These are phyloP conservation scores for Neurospora sp. DNA, from an alignment of 495 filamentous ascomycete genomes.

Conservation along the genomic window DNA sequence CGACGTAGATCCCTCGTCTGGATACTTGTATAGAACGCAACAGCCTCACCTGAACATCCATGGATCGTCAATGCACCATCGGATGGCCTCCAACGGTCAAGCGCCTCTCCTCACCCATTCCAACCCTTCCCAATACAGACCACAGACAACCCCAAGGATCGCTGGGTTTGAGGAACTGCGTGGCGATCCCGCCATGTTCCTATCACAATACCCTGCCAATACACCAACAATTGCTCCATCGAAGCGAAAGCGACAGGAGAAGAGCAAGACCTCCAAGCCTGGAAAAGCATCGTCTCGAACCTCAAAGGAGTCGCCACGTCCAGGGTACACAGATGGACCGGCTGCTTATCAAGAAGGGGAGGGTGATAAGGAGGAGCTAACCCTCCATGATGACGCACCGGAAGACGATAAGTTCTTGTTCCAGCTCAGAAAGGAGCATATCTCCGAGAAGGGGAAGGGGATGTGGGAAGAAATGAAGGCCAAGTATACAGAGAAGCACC, in stretches of 20 bases:
- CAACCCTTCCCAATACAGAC: conserved; percentile 15
- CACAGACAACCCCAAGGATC: conserved; percentile 9
- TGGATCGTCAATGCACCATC: conserved; percentile 16
- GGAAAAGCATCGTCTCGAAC: conserved; percentile 12
- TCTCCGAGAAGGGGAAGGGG: conserved; percentile 38
- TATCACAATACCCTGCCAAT: conserved; percentile 15
- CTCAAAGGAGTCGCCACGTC: conserved; percentile 12
- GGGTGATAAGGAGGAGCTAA: conserved; percentile 16
- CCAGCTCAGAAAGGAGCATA: conserved; percentile 29
- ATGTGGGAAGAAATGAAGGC: conserved; percentile 42
- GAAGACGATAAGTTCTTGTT: conserved; percentile 37
- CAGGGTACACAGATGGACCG: conserved; percentile 3
- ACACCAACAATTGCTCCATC: conserved; percentile 12
- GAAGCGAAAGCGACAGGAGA: conserved; percentile 5
- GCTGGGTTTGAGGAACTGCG: conserved; percentile 21
- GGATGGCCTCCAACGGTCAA: conserved; percentile 12
- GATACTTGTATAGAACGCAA: conserved; percentile 6
- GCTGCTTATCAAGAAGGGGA: conserved; percentile 2
- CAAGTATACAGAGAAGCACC: conserved; percentile 30
- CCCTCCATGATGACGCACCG: conserved; percentile 31
- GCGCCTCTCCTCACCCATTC: conserved; percentile 6
- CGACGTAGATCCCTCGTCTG: conserved; percentile 2
- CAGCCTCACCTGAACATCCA: conserved; percentile 6
- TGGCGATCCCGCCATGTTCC: conserved; percentile 10
- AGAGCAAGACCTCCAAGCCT: conserved; percentile 14